Percentiles rank a stretch among this genome's conserved stretches.
These are phyloP conservation scores for Capsaspora owczarzaki DNA, from an alignment of 78 protist genomes.

Conservation along the genomic window DNA sequence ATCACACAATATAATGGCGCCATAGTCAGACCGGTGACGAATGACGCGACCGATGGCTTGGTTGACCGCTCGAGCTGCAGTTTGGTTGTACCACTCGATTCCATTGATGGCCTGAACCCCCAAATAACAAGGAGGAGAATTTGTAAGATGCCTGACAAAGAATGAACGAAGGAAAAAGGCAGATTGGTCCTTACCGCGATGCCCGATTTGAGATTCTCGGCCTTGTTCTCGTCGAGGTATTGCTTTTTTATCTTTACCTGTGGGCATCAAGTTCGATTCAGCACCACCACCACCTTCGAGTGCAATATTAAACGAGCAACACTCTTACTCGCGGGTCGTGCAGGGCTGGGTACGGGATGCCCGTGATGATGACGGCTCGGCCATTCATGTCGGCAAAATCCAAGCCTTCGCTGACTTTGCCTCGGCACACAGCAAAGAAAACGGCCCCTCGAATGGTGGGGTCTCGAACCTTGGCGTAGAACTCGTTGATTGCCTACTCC, in stretches of 20 bases:
- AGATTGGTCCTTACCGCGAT: neutral
- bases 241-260: conserved; percentile 37
- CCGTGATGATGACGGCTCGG: conserved; percentile 90
- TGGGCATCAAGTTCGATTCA: neutral
- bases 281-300: neutral
- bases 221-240: conserved; percentile 29
- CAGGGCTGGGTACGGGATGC: conserved; percentile 79
- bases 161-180: neutral
- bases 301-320: no score
- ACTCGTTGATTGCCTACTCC: conserved; percentile 14
- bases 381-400: conserved; percentile 85
- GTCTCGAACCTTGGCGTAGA: neutral
- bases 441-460: neutral
- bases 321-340: conserved; percentile 13
- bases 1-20: conserved; percentile 84
- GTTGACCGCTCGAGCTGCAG: conserved; percentile 90
- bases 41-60: conserved; percentile 96
- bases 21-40: conserved; percentile 84
- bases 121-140: conserved; percentile 20
- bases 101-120: conserved; percentile 25
- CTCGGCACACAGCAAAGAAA: conserved; percentile 77
- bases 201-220: neutral
- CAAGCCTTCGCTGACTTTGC: conserved; percentile 90
- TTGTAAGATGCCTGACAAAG: neutral
- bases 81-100: conserved; percentile 65